Evolutionary conservation across 805 yeast species (phyloP), one percentile per base, ranked within the genome.

Genomic region (Candida insectorum): DNA sequence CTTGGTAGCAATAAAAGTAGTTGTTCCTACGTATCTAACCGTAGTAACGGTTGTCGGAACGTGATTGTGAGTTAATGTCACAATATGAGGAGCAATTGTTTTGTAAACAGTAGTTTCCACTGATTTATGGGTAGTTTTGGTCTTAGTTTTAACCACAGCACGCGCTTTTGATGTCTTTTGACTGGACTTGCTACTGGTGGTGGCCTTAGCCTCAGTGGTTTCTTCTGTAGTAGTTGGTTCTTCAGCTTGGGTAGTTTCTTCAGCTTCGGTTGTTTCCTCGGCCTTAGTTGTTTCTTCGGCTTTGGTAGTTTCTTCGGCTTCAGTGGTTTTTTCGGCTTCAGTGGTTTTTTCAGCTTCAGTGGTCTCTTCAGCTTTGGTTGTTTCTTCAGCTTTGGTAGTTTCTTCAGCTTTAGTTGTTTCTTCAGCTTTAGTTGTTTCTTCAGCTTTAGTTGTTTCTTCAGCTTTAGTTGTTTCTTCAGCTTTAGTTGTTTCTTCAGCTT

Each of bases 41-140:
- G 45, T 41, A 6, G 39, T 39, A 3, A 41, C 33, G 12, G 45
- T 43, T 17, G 48, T 37, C 6, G 45, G 41, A 2, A 28, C 28
- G 26, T 31, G 31, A 12, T 23, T 4, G 11, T 39, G 24, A 11
- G 49, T 45, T 15, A 39, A 21, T 5, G 43, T 36, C 11, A 28
- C 29, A 29, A 37, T 24, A 14, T 23, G 31, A 6, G 45, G 42
- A n/a, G 34, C 18, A 12, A 36, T 34, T 5, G 40, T 38, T 16
- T 33, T 33, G 7, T 42, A 33, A 8, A 18, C n/a, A n/a, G 48
- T 37, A 11, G 34, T 31, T 12, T 34, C 22, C 10, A 33, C 21
- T 11, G 37, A 33, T 16, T 32, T 26, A 10, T 30, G n/a, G 18
- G 32, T 25, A 5, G 49, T 31, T 4, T 24, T 12, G 6, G 37